A percentile compares a stretch with the other conserved stretches of the same genome.
These are phyloP conservation scores for Hericium coralloides DNA, from an alignment of 768 basidiomycete genomes.

Conservation along the genomic window DNA sequence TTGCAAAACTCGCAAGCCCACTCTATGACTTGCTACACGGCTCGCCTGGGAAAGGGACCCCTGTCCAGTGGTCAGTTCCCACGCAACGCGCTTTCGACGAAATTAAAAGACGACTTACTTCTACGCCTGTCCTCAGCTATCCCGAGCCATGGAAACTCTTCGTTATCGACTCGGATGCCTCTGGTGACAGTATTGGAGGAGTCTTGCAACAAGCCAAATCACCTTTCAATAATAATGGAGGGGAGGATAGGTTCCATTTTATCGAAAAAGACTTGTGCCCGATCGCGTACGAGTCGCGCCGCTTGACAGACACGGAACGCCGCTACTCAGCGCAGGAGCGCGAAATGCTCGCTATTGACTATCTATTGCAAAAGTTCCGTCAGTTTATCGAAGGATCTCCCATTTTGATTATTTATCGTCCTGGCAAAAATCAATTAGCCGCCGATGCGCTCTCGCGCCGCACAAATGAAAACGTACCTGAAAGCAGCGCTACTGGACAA, in stretches of 20 bases:
- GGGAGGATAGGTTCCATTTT: too few species aligned
- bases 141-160: not conserved
- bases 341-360: slow-evolving; percentile 5
- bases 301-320: too few species aligned
- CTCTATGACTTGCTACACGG: slow-evolving; percentile 1
- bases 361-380: slow-evolving; percentile 14
- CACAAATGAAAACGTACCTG: too few species aligned
- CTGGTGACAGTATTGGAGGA: not conserved
- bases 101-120: not conserved
- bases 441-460: too few species aligned
- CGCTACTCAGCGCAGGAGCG: too few species aligned
- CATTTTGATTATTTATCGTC: slow-evolving; percentile 1
- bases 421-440: too few species aligned
- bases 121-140: slow-evolving; percentile 3
- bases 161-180: slow-evolving; percentile 5
- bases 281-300: too few species aligned
- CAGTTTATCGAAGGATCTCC: slow-evolving; percentile 17
- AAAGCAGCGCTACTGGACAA: too few species aligned
- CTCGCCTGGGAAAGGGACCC: slow-evolving; percentile 1
- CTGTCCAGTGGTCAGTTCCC: slow-evolving; percentile 2
- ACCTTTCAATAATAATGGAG: too few species aligned
- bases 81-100: not conserved
- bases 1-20: not conserved
- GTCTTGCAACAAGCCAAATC: too few species aligned
- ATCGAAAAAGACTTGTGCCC: too few species aligned